A percentile compares a stretch with the other conserved stretches of the same genome.
Conservation (phyloP, 2,329 filamentous ascomycete species). For the Colletotrichum musae region DNA sequence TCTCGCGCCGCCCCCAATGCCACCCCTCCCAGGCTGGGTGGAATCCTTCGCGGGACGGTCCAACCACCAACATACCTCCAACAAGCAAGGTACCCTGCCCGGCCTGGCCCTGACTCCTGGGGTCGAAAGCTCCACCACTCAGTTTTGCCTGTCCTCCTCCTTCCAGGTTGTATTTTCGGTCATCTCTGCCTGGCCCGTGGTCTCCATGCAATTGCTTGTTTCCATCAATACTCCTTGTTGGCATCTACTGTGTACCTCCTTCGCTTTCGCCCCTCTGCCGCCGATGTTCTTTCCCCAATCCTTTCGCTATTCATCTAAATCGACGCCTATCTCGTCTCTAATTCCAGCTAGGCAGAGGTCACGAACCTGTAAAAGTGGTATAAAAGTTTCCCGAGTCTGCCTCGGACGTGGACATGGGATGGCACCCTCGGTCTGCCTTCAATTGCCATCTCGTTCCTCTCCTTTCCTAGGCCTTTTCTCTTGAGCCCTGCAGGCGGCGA, state of each 20-base stretch:
- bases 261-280: neutral
- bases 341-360: conserved; percentile 6
- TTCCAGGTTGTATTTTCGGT: too few relatives aligned
- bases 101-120: neutral
- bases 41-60: conserved; percentile 33
- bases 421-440: neutral
- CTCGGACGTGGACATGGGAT: neutral
- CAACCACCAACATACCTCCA: conserved; percentile 28
- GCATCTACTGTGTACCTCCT: neutral
- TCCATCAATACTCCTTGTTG: too few relatives aligned
- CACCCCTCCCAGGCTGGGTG: conserved; percentile 24
- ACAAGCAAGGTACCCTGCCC: conserved; percentile 9
- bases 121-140: neutral
- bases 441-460: neutral
- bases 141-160: neutral
- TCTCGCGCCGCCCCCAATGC: conserved; percentile 36
- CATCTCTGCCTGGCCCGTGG: neutral
- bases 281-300: neutral
- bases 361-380: neutral
- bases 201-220: neutral
- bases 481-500: conserved; percentile 20
- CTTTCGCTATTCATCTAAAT: conserved; percentile 6
- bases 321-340: neutral
- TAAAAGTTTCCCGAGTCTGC: conserved; percentile 18
- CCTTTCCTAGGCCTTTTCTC: conserved; percentile 2